Base-by-base conservation (phyloP, 148 eudicot species). In the Rhododendron simsii region DNA sequence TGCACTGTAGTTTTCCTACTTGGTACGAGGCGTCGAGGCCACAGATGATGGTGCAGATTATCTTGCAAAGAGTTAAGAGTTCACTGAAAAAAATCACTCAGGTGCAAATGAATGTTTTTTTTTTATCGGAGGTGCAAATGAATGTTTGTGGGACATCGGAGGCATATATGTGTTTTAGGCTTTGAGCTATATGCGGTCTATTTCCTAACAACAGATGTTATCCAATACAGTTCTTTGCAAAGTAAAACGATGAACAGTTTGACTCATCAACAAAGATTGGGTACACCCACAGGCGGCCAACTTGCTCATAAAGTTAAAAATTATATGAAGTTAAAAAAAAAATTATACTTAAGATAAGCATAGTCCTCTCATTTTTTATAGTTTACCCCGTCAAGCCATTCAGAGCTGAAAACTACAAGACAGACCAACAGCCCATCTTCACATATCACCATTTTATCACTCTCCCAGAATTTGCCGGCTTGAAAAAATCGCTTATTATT, bases 1-100 rank as follows among this genome's bases (percentile, higher is more conserved):
- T 83, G 65, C 73, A 83, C 84, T 86, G 87, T 85, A 82, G 81
- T 86, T 87, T 84, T 81, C 79, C 88, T 89, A 80, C 21, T 55
- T 14, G 65, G 14, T 74, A 28, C 15, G 13, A 14, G 45, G 45
- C 8, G 45, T 41, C 8, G 45, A 41, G 21, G 78, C 81, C 74
- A 90, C 63, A 39, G 80, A 28, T 80, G 84, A 82, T 84, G 86
- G 86, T 67, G 85, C 87, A 73, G 81, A 81, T 26, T 26, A 61
- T 67, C 35, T 11, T 11, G 15, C 11, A 26, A 1, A 67, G 74
- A 67, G 1, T 67, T 28, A 10, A 67, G 15, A 12, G 15, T 10
- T 67, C 4, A 28, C 33, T 3, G 33, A 9, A 63, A 67, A 67
- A 67, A 67, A 67, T 26, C 71, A 65, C 71, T 65, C 28, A 65